phyloP scores from a whole-genome alignment of 768 basidiomycete species.

The Suillus discolor region DNA sequence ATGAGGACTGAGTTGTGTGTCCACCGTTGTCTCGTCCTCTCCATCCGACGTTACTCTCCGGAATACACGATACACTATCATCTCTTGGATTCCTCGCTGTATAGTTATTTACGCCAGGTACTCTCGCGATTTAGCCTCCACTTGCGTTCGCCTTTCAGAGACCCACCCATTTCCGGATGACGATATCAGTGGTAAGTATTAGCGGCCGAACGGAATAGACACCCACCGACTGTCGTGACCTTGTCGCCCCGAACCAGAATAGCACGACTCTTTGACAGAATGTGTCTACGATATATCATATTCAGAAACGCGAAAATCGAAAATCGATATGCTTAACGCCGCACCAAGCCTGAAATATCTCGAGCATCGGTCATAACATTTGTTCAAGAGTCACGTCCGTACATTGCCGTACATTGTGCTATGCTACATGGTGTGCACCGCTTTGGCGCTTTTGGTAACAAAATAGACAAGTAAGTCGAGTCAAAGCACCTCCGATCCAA shows the following conservation, averaged over 20 bases:
- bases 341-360: no score
- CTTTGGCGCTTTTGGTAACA: slow-evolving; percentile 20
- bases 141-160: no score
- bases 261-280: background rate
- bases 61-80: no score
- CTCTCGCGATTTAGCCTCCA: no score
- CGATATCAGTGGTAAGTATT: no score
- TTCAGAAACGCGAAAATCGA: no score
- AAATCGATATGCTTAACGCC: no score
- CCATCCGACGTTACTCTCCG: background rate
- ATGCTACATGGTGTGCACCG: slow-evolving; percentile 24
- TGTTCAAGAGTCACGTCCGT: slow-evolving; percentile 10
- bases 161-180: no score
- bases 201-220: background rate
- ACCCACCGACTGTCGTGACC: background rate
- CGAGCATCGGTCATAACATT: background rate
- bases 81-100: background rate
- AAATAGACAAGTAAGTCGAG: slow-evolving; percentile 6
- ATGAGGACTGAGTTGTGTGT: no score
- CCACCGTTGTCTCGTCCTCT: background rate
- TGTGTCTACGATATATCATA: background rate
- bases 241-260: background rate
- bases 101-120: background rate
- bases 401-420: slow-evolving; percentile 27
- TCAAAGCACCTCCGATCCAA: background rate